Evolutionary conservation across 2,329 filamentous ascomycete species (phyloP).

Genomic region (Fusarium musae): DNA sequence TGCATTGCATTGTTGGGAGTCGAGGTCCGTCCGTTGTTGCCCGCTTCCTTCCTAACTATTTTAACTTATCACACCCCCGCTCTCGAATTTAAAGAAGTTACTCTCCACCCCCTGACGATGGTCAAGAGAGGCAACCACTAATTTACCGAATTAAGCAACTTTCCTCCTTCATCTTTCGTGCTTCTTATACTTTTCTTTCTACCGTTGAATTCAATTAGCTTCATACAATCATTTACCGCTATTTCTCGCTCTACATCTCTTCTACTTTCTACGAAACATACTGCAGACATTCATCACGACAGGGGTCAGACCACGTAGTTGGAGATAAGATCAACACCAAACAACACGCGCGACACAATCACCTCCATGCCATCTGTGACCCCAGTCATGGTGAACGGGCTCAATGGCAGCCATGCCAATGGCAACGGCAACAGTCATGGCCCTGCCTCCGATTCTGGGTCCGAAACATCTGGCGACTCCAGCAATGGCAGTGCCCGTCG

Average conservation of each 20-base stretch:
- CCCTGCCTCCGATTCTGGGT: constrained; percentile 41
- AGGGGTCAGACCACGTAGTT: constrained; percentile 16
- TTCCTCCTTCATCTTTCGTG: constrained; percentile 10
- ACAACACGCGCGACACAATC: constrained; percentile 23
- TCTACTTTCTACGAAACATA: neutral
- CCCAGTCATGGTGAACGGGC: constrained; percentile 39
- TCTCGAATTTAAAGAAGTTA: constrained; percentile 26
- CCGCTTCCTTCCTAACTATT: constrained; percentile 6
- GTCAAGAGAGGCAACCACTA: constrained; percentile 28
- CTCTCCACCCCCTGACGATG: constrained; percentile 38
- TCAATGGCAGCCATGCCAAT: constrained; percentile 35
- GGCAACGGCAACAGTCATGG: constrained; percentile 8
- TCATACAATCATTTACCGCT: neutral
- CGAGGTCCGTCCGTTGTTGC: constrained; percentile 20
- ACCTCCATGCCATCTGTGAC: constrained; percentile 38
- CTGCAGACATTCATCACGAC: constrained; percentile 14
- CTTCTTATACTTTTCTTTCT: constrained; percentile 4
- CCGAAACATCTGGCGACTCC: constrained; percentile 43
- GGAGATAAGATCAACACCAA: constrained; percentile 19
- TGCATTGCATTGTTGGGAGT: constrained; percentile 23
- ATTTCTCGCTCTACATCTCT: neutral
- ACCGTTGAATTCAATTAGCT: constrained; percentile 7
- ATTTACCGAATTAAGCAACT: constrained; percentile 32
- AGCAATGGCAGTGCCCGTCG: constrained; percentile 50
- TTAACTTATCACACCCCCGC: constrained; percentile 39